Evolutionary conservation across 2,329 filamentous ascomycete species (phyloP).

Genomic region (Cyphellophora europaea): DNA sequence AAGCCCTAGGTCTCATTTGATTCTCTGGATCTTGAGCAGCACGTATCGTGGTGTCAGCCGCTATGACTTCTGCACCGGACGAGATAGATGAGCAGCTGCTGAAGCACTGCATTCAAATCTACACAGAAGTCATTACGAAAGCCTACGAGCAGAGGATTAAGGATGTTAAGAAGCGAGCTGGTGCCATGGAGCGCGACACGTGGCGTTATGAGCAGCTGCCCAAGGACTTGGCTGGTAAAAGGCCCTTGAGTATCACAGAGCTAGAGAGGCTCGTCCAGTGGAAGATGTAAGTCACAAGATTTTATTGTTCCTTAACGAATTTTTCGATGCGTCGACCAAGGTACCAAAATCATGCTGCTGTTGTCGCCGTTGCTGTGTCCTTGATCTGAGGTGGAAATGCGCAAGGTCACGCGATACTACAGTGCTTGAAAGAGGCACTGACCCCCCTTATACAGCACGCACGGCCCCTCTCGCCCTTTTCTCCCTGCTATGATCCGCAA

Average conservation of each 20-base stretch:
- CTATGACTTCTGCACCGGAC: too few species aligned
- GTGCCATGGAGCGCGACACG: conserved; percentile 25
- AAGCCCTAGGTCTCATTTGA: too few species aligned
- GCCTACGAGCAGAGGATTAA: conserved; percentile 16
- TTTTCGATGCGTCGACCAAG: too few species aligned
- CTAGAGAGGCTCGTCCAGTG: conserved; percentile 31
- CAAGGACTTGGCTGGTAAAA: conserved; percentile 9
- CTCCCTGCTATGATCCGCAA: conserved; percentile 30
- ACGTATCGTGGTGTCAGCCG: too few species aligned
- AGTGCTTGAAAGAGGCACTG: neutral
- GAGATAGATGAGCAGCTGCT: neutral
- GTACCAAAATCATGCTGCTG: too few species aligned
- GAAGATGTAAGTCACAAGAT: conserved; percentile 29
- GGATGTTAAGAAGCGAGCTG: conserved; percentile 18
- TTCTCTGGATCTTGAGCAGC: too few species aligned
- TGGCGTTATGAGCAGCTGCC: conserved; percentile 30
- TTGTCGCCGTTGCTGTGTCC: too few species aligned
- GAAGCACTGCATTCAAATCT: neutral
- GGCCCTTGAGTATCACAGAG: conserved; percentile 25
- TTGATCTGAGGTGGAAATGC: too few species aligned
- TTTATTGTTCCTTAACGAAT: neutral
- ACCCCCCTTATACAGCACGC: conserved; percentile 20
- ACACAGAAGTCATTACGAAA: neutral
- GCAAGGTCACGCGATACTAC: too few species aligned
- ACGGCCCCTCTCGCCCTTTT: conserved; percentile 29